Evolutionary conservation across 2,329 filamentous ascomycete genomes (phyloP).

Genomic region (Fusarium luffae): DNA sequence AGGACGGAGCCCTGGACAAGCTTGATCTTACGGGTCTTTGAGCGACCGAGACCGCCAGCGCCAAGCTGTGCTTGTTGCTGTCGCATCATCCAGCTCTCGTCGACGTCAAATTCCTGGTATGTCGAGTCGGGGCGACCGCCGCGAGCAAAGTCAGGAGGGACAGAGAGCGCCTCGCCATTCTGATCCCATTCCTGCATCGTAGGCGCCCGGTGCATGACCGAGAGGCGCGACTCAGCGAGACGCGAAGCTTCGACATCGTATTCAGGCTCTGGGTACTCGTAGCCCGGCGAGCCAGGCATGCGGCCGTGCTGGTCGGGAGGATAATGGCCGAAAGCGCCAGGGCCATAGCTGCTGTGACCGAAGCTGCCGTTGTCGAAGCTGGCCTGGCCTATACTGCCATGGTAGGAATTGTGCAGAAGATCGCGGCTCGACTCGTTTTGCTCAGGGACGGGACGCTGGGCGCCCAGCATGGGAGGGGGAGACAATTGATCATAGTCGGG

Average conservation of each 20-base stretch:
- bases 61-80: conserved; percentile 30
- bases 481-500: conserved; percentile 24
- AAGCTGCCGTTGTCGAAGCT: conserved; percentile 16
- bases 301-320: conserved; percentile 16
- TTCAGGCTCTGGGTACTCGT: conserved; percentile 29
- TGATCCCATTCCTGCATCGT: conserved; percentile 34
- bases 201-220: conserved; percentile 25
- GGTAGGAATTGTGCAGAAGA: conserved; percentile 32
- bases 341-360: conserved; percentile 22
- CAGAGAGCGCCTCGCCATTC: conserved; percentile 24
- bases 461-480: conserved; percentile 30
- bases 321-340: conserved; percentile 32
- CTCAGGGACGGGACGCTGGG: conserved; percentile 26
- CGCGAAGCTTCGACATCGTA: conserved; percentile 36
- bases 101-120: conserved; percentile 34
- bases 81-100: conserved; percentile 43
- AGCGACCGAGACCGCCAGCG: conserved; percentile 36
- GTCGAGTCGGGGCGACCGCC: conserved; percentile 40
- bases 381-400: conserved; percentile 7
- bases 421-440: conserved; percentile 34
- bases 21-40: conserved; percentile 41
- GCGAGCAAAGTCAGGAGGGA: conserved; percentile 25
- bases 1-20: conserved; percentile 43
- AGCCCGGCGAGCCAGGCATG: conserved; percentile 16
- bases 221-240: conserved; percentile 29